Conservation (phyloP, 768 basidiomycete species). For the Leccinum subgranulosum region DNA sequence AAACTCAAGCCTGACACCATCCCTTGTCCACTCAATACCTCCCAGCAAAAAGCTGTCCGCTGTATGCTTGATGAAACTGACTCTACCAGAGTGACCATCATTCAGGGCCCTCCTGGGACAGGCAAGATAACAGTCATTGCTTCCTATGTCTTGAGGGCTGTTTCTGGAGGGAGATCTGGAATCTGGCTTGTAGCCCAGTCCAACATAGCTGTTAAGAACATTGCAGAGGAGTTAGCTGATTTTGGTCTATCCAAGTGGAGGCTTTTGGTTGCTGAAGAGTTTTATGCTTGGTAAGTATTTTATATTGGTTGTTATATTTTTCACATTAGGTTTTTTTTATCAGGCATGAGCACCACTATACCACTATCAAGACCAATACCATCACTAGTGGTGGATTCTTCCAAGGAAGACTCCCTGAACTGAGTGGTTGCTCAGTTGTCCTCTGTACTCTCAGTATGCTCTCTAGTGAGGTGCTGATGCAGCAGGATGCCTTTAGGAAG, state of each 20-base stretch:
- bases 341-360: constrained; percentile 84
- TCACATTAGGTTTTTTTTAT: background rate
- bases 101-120: constrained; percentile 60
- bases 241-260: constrained; percentile 55
- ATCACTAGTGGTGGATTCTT: constrained; percentile 46
- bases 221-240: constrained; percentile 75
- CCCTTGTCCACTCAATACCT: constrained; percentile 36
- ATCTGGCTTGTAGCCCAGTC: constrained; percentile 85
- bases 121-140: constrained; percentile 76
- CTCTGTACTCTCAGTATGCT: constrained; percentile 81
- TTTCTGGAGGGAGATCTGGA: constrained; percentile 39
- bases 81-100: constrained; percentile 34
- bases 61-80: constrained; percentile 39
- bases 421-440: constrained; percentile 47
- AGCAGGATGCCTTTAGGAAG: constrained; percentile 17
- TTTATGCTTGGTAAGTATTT: constrained; percentile 59
- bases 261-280: constrained; percentile 70
- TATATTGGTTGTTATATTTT: background rate
- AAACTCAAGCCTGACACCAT: constrained; percentile 13
- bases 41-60: constrained; percentile 36
- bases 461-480: constrained; percentile 34
- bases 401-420: constrained; percentile 26
- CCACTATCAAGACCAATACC: constrained; percentile 42
- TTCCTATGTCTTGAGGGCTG: constrained; percentile 51
- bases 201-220: constrained; percentile 88